Conservation (phyloP, 2,329 filamentous ascomycete genomes). For the Sporothrix phasma region DNA sequence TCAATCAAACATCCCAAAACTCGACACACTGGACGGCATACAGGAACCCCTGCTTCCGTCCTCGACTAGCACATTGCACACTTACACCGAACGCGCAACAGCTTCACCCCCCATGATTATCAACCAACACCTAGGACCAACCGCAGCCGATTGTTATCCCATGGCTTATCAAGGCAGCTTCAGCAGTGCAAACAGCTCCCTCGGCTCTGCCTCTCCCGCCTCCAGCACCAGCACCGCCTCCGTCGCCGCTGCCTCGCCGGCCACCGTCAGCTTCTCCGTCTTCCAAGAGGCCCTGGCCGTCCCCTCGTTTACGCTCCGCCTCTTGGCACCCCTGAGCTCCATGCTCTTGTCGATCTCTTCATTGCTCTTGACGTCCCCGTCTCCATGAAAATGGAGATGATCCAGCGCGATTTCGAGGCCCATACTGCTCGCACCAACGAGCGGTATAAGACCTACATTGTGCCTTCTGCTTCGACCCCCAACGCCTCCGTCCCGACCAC, state of each 20-base stretch:
- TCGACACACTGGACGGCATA: not conserved
- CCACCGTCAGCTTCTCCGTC: constrained; percentile 40
- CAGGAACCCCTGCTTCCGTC: not conserved
- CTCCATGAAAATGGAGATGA: constrained; percentile 35
- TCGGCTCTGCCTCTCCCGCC: constrained; percentile 12
- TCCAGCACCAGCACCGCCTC: constrained; percentile 12
- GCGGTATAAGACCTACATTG: constrained; percentile 51
- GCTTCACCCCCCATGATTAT: not conserved
- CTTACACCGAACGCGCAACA: not conserved
- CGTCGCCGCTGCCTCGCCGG: not conserved
- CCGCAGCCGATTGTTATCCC: not conserved
- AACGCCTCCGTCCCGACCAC: constrained; percentile 21
- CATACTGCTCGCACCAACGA: constrained; percentile 41
- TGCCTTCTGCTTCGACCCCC: constrained; percentile 21
- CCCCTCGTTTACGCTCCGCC: constrained; percentile 57
- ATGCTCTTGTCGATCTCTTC: constrained; percentile 49
- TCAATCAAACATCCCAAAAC: not conserved
- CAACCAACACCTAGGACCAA: not conserved
- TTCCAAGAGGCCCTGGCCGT: constrained; percentile 48
- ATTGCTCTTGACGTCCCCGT: constrained; percentile 35
- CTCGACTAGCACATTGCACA: not conserved
- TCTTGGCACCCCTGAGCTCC: constrained; percentile 51
- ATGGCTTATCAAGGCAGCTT: constrained; percentile 16
- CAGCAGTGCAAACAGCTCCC: constrained; percentile 12
- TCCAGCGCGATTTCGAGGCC: constrained; percentile 19